These are phyloP conservation scores for Knoxdaviesia capensis DNA, from an alignment of 2,329 filamentous ascomycete species.

Conservation along the genomic window DNA sequence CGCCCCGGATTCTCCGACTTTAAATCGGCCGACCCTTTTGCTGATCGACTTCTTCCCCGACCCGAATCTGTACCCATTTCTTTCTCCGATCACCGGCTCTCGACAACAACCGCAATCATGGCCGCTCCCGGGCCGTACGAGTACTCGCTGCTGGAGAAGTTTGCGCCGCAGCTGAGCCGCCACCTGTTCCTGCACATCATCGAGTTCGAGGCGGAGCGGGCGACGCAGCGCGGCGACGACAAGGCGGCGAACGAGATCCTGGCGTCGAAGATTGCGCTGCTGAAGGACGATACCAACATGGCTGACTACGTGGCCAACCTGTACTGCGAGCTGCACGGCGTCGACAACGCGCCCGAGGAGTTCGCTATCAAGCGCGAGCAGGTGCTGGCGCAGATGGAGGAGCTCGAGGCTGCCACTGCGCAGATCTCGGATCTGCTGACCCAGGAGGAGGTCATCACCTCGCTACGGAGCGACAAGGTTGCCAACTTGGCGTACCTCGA, in stretches of 20 bases:
- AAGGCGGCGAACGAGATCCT: constrained; percentile 48
- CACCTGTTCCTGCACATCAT: constrained; percentile 93
- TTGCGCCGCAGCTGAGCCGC: constrained; percentile 82
- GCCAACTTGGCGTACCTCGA: constrained; percentile 97
- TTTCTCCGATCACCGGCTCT: constrained; percentile 1
- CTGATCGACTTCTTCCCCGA: constrained; percentile 1
- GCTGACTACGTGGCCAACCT: constrained; percentile 89
- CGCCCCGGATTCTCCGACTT: neutral
- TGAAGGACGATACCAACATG: constrained; percentile 90
- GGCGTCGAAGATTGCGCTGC: constrained; percentile 75
- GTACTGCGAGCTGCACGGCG: constrained; percentile 72
- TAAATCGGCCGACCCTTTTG: neutral
- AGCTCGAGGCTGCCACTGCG: constrained; percentile 69
- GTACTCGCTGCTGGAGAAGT: constrained; percentile 24
- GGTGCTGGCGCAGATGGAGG: constrained; percentile 63
- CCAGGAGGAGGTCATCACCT: constrained; percentile 75
- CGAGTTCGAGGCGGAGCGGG: constrained; percentile 70
- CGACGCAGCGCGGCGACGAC: constrained; percentile 50
- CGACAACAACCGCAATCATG: constrained; percentile 1
- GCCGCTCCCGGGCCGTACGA: constrained; percentile 3
- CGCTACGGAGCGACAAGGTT: constrained; percentile 88
- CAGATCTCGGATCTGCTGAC: constrained; percentile 77
- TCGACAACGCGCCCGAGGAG: constrained; percentile 60
- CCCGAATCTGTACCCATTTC: neutral
- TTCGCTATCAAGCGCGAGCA: constrained; percentile 79